Conservation (phyloP, 176 grass and related monocot species). For the Bromus sterilis region DNA sequence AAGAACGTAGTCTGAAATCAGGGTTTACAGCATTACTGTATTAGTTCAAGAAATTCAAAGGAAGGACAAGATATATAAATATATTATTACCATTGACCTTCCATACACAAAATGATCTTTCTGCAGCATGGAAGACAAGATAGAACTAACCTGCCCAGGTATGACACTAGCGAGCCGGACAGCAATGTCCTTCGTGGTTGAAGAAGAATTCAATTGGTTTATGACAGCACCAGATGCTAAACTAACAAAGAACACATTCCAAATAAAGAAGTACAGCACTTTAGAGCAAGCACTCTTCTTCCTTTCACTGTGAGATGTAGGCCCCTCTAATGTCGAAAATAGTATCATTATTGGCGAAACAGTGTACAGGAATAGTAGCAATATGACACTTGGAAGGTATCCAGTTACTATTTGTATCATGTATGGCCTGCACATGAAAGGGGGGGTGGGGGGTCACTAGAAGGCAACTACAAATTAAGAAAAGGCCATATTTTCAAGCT, state of each 20-base stretch:
- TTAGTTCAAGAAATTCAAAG: not conserved
- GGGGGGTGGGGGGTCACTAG: not conserved
- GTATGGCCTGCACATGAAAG: slow-evolving; percentile 46
- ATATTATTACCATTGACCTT: too few relatives aligned
- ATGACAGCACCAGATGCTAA: slow-evolving; percentile 83
- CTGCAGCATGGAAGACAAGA: slow-evolving; percentile 6
- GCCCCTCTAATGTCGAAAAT: slow-evolving; percentile 85
- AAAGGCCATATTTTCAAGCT: not conserved
- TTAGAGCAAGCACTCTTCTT: slow-evolving; percentile 93
- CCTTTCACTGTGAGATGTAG: slow-evolving; percentile 82
- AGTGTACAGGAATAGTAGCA: slow-evolving; percentile 66
- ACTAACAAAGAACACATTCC: slow-evolving; percentile 95
- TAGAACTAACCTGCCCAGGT: slow-evolving; percentile 56
- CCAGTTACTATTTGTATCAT: slow-evolving; percentile 85
- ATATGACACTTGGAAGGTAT: slow-evolving; percentile 93
- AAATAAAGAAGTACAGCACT: slow-evolving; percentile 85
- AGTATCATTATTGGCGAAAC: slow-evolving; percentile 84
- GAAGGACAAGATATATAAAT: not conserved
- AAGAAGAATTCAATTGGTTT: slow-evolving; percentile 56
- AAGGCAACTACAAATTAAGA: not conserved
- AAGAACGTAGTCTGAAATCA: slow-evolving; percentile 85
- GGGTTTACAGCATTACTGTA: not conserved
- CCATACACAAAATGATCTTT: not conserved
- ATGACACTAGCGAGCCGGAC: slow-evolving; percentile 67
- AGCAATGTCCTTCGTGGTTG: slow-evolving; percentile 72